A percentile compares a stretch with the other conserved stretches of the same genome.
phyloP scores from a whole-genome alignment of 495 filamentous ascomycete genomes.

The Aspergillus incahuasiensis region DNA sequence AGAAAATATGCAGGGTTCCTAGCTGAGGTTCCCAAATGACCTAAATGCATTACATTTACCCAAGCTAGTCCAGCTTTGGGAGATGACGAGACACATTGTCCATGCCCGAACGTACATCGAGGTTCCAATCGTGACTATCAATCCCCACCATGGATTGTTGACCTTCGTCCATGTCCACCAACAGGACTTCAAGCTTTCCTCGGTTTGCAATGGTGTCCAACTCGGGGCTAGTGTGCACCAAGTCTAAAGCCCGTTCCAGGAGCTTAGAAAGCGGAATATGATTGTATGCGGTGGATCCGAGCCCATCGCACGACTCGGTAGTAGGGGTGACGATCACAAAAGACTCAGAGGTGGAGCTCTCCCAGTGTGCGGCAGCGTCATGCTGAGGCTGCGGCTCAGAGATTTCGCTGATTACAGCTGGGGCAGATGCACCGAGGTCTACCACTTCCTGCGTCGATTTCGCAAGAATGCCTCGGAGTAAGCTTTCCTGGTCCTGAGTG shows the following conservation, averaged over 20 bases:
- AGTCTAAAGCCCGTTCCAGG: conserved; percentile 11
- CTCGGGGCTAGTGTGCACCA: conserved; percentile 14
- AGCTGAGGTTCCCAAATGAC: background rate
- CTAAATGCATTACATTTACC: background rate
- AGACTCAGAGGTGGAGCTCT: conserved; percentile 1
- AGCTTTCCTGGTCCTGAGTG: background rate
- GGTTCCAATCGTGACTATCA: conserved; percentile 3
- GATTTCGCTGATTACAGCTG: background rate
- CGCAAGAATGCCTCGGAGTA: conserved; percentile 10
- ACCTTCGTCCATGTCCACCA: conserved; percentile 13
- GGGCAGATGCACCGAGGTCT: background rate
- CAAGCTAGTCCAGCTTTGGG: conserved; percentile 4
- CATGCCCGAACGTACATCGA: background rate
- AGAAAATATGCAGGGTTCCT: background rate
- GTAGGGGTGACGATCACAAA: conserved; percentile 10
- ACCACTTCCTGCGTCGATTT: background rate
- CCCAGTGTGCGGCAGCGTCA: background rate
- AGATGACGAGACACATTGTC: conserved; percentile 5
- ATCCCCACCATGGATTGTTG: background rate
- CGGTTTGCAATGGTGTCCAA: conserved; percentile 19
- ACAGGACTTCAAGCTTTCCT: conserved; percentile 11
- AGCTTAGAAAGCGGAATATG: conserved; percentile 12
- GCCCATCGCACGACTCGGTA: conserved; percentile 1
- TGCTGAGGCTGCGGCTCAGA: background rate
- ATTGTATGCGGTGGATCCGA: conserved; percentile 13